These are phyloP conservation scores for Taiozyma sp. DNA, from an alignment of 1,139 yeast species.

Conservation along the genomic window DNA sequence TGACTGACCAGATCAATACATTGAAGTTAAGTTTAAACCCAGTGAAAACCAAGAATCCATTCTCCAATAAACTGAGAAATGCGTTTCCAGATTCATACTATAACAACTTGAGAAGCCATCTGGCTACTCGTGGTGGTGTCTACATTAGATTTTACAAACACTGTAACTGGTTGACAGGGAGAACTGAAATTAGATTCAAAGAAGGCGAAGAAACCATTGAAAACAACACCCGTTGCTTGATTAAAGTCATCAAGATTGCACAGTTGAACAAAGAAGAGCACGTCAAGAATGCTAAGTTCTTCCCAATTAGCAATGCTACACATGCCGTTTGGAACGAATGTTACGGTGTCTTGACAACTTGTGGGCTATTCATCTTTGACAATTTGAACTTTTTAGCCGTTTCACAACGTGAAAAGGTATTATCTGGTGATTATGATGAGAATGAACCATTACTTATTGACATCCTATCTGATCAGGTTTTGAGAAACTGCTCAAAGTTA, in stretches of 20 bases:
- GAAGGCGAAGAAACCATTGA: slow-evolving; percentile 4
- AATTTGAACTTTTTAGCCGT: slow-evolving; percentile 22
- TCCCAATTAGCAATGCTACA: slow-evolving; percentile 24
- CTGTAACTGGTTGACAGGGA: slow-evolving; percentile 19
- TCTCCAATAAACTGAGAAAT: slow-evolving; percentile 9
- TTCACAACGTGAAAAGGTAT: slow-evolving; percentile 12
- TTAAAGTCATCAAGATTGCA: slow-evolving; percentile 22
- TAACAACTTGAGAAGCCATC: slow-evolving; percentile 3
- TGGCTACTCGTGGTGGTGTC: slow-evolving; percentile 8
- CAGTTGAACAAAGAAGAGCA: slow-evolving; percentile 22
- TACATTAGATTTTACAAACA: slow-evolving; percentile 17
- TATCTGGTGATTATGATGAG: slow-evolving; percentile 3
- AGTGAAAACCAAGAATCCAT: slow-evolving; percentile 23
- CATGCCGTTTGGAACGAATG: slow-evolving; percentile 36
- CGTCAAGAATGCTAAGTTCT: slow-evolving; percentile 17
- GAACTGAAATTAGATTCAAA: slow-evolving; percentile 12
- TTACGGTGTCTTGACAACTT: slow-evolving; percentile 38
- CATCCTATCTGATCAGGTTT: slow-evolving; percentile 11
- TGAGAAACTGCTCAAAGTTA: slow-evolving; percentile 16
- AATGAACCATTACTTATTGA: slow-evolving; percentile 14
- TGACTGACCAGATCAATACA: slow-evolving; percentile 18
- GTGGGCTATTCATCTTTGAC: slow-evolving; percentile 41
- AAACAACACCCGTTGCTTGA: slow-evolving; percentile 4
- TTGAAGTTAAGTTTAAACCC: slow-evolving; percentile 19
- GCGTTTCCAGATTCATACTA: slow-evolving; percentile 8